Base-by-base conservation (phyloP, 768 basidiomycete genomes). In the Hysterangium stoloniferum region DNA sequence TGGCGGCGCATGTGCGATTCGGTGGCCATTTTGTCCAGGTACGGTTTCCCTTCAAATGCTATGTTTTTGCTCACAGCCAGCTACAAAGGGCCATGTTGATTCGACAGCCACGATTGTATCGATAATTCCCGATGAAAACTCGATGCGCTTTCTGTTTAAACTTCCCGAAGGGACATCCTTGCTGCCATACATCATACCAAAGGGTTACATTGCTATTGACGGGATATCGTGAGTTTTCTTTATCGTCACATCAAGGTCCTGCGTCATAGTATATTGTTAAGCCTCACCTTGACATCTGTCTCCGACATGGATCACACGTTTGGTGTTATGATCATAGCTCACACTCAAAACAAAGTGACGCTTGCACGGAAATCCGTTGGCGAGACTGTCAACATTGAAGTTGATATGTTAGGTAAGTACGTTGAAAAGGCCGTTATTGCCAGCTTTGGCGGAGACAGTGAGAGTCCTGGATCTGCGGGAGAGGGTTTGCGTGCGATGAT, bases 11-110 rank as follows among this genome's bases (percentile, higher is more conserved):
- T 68, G 82, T 79, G 15, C 74, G 95, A 50, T 96, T 98, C 60
- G 96, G 96, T 24, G 96, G 96, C 9, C 96, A 99, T 64, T 93
- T 94, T 62, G 96, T 99, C 19, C 95, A 98, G 79, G 93, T 89
- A 60, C 49, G 72, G 53, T 4, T 37, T 15, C 11, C 15, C 38
- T 52, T 25, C 32, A 25, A 32, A 29, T 28, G 37, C 20, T 19
- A 29, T 42, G 35, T 48, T 19, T 13, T 2, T 7, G 24, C 25
- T 34, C 8, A 3, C 28, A 52, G 17, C 13, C 12, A 34, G 32
- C 11, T n/a, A 19, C 20, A 27, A 54, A 97, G 92, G 96, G 87
- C 15, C 96, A 99, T 66, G 86, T 98, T 54, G 96, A 99, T 62
- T 77, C 77, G 4, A 95, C 90, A 0, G 94, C 89, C 8, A 85